Percentiles rank a stretch among this genome's conserved stretches.
phyloP scores from a whole-genome alignment of 345 rosid species.

The Brassica cretica region DNA sequence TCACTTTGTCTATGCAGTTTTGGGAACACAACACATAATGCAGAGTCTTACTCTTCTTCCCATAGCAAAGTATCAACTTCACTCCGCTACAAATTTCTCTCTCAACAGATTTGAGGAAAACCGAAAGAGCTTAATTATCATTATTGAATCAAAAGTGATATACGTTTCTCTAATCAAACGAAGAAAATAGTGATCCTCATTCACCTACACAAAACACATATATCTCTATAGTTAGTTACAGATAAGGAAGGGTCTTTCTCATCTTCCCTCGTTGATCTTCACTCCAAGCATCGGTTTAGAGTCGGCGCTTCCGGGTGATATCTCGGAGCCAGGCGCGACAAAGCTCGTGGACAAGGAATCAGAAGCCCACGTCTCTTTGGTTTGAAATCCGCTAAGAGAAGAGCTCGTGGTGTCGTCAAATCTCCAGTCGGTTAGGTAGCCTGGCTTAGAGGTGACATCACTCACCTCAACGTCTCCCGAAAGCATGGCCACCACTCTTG shows the following conservation, averaged over 20 bases:
- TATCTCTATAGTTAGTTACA: background rate
- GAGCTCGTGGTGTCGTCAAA: constrained; percentile 45
- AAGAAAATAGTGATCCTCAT: background rate
- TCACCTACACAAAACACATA: background rate
- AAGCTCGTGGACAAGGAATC: constrained; percentile 22
- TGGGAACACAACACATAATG: background rate
- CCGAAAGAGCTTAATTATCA: background rate
- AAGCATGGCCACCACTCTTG: constrained; percentile 67
- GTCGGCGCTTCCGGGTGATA: background rate
- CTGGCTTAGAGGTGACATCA: constrained; percentile 45
- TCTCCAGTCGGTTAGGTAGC: constrained; percentile 56
- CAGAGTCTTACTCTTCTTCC: background rate
- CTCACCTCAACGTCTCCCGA: constrained; percentile 61
- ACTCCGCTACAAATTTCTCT: background rate
- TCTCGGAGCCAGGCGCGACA: constrained; percentile 17
- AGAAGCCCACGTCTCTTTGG: constrained; percentile 7
- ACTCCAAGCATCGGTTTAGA: constrained; percentile 31
- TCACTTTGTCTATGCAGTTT: background rate
- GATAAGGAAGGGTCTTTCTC: background rate
- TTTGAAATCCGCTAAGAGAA: constrained; percentile 27
- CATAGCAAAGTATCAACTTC: constrained; percentile 1
- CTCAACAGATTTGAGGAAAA: background rate
- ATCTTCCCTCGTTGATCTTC: constrained; percentile 31
- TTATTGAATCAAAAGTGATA: background rate
- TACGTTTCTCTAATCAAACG: background rate